Base-by-base conservation (phyloP, 2,329 filamentous ascomycete species). In the Tolypocladium sp. region DNA sequence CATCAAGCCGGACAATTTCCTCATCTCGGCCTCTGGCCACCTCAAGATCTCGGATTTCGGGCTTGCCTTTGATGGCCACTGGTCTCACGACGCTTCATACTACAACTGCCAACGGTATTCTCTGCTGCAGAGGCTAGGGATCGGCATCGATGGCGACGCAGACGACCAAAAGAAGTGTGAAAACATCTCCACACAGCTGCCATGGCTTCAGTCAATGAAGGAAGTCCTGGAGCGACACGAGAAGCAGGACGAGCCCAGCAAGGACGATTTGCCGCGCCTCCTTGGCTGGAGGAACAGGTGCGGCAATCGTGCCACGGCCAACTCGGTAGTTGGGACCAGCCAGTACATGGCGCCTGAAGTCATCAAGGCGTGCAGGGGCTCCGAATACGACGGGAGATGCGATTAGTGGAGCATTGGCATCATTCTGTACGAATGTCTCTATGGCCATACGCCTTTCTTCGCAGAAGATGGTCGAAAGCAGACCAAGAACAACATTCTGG, bases 311-410 rank as follows among this genome's bases (percentile, higher is more conserved):
- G 83, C 83, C 40, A 82, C 91, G 40, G 93, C 93, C 1, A 84
- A 87, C 65, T 96, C 92, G 53, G 86, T 96, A 1, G 93, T 97
- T 13, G 93, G 93, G 2, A 97, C 94, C 2, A 96, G 92, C 70
- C 93, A 97, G 70, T 97, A 97, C 76, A 97, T 97, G 94, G 93
- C 94, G 0, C 93, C 93, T 2, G 94, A 97, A 76, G 90, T 97
- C 91, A 92, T 35, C 83, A 91, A 55, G 76, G 63, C 59, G 54
- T 60, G 59, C 27, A 59, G 59, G 33, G 62, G 62, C 46, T 59
- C 44, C 27, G 63, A 82, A 42, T 97, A 97, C 71, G 94, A 97
- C 74, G 93, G 90, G 37, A 83, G 93, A 68, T 97, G 93, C 74
- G 93, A 97, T 74, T 97, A 84, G 91, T 97, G 90, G 93, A 97